Evolutionary conservation across 2,329 filamentous ascomycete genomes (phyloP).

Genomic region (Penicillium nordicum): DNA sequence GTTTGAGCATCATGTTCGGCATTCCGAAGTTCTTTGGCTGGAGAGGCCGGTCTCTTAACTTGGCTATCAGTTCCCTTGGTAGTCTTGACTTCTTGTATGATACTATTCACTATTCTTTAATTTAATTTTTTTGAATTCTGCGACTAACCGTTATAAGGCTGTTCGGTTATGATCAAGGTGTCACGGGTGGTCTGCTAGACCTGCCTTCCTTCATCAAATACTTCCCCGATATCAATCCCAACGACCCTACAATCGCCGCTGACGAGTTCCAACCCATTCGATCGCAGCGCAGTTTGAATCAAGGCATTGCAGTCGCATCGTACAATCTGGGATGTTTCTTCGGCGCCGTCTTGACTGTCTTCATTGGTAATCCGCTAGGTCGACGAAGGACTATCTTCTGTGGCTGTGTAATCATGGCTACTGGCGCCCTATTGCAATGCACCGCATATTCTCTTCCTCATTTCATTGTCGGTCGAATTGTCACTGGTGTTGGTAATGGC

Average conservation of each 20-base stretch:
- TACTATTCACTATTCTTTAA: not conserved
- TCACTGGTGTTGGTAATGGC: constrained; percentile 51
- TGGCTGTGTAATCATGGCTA: constrained; percentile 40
- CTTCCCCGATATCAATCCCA: constrained; percentile 35
- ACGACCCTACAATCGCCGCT: constrained; percentile 5
- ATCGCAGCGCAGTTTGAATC: constrained; percentile 23
- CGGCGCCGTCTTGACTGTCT: constrained; percentile 48
- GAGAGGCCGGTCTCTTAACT: constrained; percentile 27
- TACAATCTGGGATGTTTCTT: constrained; percentile 50
- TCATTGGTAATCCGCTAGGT: constrained; percentile 41
- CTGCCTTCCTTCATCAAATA: constrained; percentile 39
- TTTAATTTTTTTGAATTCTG: not conserved
- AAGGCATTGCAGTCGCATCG: constrained; percentile 40
- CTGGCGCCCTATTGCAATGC: constrained; percentile 19
- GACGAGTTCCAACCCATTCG: not conserved
- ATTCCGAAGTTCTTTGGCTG: constrained; percentile 29
- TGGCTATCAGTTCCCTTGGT: constrained; percentile 44
- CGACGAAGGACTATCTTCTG: constrained; percentile 21
- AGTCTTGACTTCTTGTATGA: constrained; percentile 39
- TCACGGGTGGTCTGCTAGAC: constrained; percentile 44
- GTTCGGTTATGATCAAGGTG: constrained; percentile 42
- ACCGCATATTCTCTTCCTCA: constrained; percentile 31
- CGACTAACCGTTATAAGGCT: constrained; percentile 21
- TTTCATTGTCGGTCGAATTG: constrained; percentile 47
- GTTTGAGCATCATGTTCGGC: constrained; percentile 25